Evolutionary conservation across 1,139 yeast species (phyloP).

Genomic region (Zygotorulaspora mrakii): DNA sequence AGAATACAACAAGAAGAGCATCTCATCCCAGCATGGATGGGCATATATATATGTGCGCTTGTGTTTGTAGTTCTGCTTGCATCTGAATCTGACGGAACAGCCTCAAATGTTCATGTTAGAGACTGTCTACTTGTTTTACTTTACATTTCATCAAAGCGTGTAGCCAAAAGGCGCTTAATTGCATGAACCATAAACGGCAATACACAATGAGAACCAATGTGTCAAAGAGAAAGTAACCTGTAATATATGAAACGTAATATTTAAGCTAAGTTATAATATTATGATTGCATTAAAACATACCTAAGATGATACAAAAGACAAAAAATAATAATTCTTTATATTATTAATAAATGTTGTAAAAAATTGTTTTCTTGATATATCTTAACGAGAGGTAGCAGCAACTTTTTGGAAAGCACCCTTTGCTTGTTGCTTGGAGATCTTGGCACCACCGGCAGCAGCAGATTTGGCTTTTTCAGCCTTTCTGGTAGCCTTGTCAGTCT

Average conservation of each 20-base stretch:
- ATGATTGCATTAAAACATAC: constrained; percentile 3
- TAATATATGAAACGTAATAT: too few species aligned
- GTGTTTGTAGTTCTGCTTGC: too few species aligned
- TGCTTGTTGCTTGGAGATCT: constrained; percentile 79
- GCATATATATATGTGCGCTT: too few species aligned
- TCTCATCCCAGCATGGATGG: too few species aligned
- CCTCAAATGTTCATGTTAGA: too few species aligned
- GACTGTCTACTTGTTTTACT: neutral
- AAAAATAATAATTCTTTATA: neutral
- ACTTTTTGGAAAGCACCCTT: constrained; percentile 97
- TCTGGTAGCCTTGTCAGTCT: constrained; percentile 89
- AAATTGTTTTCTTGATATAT: constrained; percentile 13
- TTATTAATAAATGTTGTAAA: constrained; percentile 11
- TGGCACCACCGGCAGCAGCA: constrained; percentile 68
- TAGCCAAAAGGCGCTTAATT: neutral
- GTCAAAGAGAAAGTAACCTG: too few species aligned
- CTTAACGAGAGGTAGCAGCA: constrained; percentile 93
- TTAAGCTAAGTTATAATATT: too few species aligned
- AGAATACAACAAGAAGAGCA: too few species aligned
- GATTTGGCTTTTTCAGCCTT: constrained; percentile 89
- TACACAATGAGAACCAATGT: neutral
- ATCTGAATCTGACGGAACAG: too few species aligned
- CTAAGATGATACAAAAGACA: constrained; percentile 4
- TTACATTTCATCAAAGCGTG: too few species aligned
- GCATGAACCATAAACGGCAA: constrained; percentile 5